Evolutionary conservation across 129 eudicot genomes (phyloP).

Genomic region (Glebionis coronaria): DNA sequence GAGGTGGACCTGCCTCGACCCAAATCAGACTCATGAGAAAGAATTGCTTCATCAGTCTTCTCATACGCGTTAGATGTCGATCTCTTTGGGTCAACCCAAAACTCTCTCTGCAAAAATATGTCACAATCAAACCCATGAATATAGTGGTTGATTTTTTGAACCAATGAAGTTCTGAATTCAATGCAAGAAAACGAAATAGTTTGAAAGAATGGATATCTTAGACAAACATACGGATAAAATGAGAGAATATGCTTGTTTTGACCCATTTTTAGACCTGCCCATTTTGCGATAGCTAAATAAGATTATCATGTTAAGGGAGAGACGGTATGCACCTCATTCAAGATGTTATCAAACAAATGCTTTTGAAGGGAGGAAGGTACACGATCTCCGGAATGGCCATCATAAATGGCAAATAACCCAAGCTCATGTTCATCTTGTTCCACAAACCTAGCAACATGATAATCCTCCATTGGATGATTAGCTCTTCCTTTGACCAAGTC

Average conservation of each 20-base stretch:
- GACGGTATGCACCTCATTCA: conserved; percentile 48
- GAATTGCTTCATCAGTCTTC: conserved; percentile 62
- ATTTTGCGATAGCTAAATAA: neutral
- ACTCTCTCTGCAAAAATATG: conserved; percentile 37
- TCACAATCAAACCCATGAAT: conserved; percentile 5
- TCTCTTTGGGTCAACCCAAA: conserved; percentile 61
- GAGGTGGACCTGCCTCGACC: conserved; percentile 77
- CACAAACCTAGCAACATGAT: conserved; percentile 64
- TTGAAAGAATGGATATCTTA: neutral
- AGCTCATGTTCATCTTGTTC: conserved; percentile 51
- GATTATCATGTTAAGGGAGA: neutral
- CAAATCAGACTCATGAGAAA: conserved; percentile 50
- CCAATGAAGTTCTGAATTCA: conserved; percentile 8
- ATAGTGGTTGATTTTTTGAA: neutral
- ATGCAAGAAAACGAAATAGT: neutral
- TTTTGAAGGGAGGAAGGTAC: conserved; percentile 69
- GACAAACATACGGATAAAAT: neutral
- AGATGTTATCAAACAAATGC: conserved; percentile 58
- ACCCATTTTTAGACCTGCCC: neutral
- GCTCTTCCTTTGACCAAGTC: conserved; percentile 76
- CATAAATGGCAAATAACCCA: conserved; percentile 69
- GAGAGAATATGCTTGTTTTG: neutral
- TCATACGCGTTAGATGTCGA: conserved; percentile 61
- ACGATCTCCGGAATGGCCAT: conserved; percentile 64
- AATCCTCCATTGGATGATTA: conserved; percentile 78